Evolutionary conservation across 1,284 basidiomycete species (phyloP).

Genomic region (Ustilago loliicola): DNA sequence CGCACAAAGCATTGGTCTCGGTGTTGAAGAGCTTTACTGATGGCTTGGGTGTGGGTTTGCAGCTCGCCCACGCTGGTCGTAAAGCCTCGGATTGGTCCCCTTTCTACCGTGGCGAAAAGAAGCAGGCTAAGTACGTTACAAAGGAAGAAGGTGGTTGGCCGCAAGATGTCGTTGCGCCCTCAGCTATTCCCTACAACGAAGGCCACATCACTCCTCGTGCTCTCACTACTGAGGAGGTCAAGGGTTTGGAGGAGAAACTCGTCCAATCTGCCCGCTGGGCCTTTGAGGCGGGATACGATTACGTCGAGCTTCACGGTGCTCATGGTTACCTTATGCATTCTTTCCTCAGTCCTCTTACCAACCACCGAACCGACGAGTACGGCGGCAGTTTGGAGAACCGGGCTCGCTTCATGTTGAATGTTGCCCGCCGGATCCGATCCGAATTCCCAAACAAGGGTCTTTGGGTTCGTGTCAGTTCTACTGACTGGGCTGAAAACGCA

Average conservation of each 20-base stretch:
- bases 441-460: constrained; percentile 63
- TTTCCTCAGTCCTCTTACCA: constrained; percentile 62
- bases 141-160: constrained; percentile 77
- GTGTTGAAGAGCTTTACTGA: constrained; percentile 77
- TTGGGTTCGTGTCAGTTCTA: constrained; percentile 66
- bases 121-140: constrained; percentile 44
- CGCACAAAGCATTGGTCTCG: constrained; percentile 79
- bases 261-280: constrained; percentile 76
- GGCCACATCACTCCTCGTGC: constrained; percentile 76
- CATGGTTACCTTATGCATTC: constrained; percentile 78
- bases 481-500: constrained; percentile 63
- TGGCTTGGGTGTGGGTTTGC: constrained; percentile 81
- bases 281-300: constrained; percentile 74
- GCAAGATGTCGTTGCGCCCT: constrained; percentile 77
- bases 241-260: constrained; percentile 78
- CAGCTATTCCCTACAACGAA: constrained; percentile 75
- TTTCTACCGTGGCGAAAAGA: constrained; percentile 70
- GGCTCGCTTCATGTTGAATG: constrained; percentile 51
- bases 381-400: constrained; percentile 68
- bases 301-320: constrained; percentile 76
- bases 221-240: constrained; percentile 76
- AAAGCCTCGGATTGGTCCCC: constrained; percentile 76
- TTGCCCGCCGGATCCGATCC: constrained; percentile 51
- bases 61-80: constrained; percentile 83
- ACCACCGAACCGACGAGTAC: constrained; percentile 68